These are phyloP conservation scores for Kwoniella pini DNA, from an alignment of 768 basidiomycete species.

Conservation along the genomic window DNA sequence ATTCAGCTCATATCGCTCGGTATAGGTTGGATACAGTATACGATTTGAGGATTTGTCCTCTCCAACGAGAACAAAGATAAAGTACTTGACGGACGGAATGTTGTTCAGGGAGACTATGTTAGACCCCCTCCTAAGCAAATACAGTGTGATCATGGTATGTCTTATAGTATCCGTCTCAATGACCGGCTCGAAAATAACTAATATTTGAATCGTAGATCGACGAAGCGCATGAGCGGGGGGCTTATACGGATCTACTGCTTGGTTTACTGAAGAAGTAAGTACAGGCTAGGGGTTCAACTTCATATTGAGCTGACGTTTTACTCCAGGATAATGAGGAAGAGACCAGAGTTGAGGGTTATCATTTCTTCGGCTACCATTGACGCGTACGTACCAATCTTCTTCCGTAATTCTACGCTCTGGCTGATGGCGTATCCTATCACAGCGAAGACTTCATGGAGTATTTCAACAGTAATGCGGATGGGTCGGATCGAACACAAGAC, in stretches of 20 bases:
- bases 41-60: slow-evolving; percentile 91
- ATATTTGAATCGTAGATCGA: slow-evolving; percentile 68
- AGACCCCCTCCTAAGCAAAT: slow-evolving; percentile 86
- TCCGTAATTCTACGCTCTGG: not conserved
- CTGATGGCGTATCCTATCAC: not conserved
- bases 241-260: slow-evolving; percentile 91
- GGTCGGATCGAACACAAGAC: slow-evolving; percentile 55
- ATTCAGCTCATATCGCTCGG: not conserved
- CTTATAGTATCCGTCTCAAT: slow-evolving; percentile 17
- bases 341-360: slow-evolving; percentile 83
- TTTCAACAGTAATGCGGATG: slow-evolving; percentile 68
- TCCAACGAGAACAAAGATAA: slow-evolving; percentile 80
- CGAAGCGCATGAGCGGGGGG: slow-evolving; percentile 92
- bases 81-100: slow-evolving; percentile 98
- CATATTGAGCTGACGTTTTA: not conserved
- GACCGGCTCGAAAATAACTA: not conserved
- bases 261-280: slow-evolving; percentile 88
- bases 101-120: slow-evolving; percentile 90
- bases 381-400: slow-evolving; percentile 58
- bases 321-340: slow-evolving; percentile 80
- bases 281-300: not conserved
- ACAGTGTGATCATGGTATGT: slow-evolving; percentile 90
- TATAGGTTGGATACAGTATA: slow-evolving; percentile 93
- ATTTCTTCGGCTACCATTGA: slow-evolving; percentile 97
- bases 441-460: slow-evolving; percentile 77